phyloP scores from a whole-genome alignment of 768 basidiomycete species.

The Gelatoporia subvermispora region DNA sequence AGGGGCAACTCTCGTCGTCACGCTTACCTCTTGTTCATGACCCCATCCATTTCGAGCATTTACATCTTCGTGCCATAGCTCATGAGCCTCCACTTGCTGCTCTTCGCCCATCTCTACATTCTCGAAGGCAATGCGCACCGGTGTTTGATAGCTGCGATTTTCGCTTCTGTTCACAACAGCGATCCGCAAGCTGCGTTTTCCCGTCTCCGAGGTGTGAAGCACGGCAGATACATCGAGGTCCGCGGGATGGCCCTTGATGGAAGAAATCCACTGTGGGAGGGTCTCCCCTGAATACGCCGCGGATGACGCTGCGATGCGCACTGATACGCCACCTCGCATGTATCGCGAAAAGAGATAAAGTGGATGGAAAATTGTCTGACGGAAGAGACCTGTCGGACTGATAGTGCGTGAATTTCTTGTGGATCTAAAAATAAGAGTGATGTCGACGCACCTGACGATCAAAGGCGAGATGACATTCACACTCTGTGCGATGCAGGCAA shows the following conservation, averaged over 20 bases:
- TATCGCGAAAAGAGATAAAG: constrained; percentile 50
- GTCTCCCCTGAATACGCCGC: constrained; percentile 40
- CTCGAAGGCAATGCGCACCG: constrained; percentile 35
- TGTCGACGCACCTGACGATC: constrained; percentile 22
- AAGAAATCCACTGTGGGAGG: constrained; percentile 46
- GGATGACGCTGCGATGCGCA: constrained; percentile 33
- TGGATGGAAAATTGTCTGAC: constrained; percentile 46
- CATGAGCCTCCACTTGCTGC: constrained; percentile 35
- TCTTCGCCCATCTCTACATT: constrained; percentile 9
- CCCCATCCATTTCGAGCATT: constrained; percentile 38
- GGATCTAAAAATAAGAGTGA: not conserved
- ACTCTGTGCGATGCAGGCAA: constrained; percentile 58
- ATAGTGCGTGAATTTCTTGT: constrained; percentile 22
- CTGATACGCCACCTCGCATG: constrained; percentile 47
- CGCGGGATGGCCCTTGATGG: constrained; percentile 35
- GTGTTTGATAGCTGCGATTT: constrained; percentile 25
- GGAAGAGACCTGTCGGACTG: constrained; percentile 37
- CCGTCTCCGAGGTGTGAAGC: constrained; percentile 23
- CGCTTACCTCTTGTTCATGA: constrained; percentile 30
- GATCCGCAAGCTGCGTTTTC: constrained; percentile 37
- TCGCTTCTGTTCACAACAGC: constrained; percentile 51
- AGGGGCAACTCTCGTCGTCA: constrained; percentile 28
- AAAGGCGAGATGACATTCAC: constrained; percentile 45
- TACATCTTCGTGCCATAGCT: constrained; percentile 48
- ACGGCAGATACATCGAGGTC: constrained; percentile 47